Evolutionary conservation across 2,329 filamentous ascomycete genomes (phyloP).

Genomic region (Delphinella strobiligena): DNA sequence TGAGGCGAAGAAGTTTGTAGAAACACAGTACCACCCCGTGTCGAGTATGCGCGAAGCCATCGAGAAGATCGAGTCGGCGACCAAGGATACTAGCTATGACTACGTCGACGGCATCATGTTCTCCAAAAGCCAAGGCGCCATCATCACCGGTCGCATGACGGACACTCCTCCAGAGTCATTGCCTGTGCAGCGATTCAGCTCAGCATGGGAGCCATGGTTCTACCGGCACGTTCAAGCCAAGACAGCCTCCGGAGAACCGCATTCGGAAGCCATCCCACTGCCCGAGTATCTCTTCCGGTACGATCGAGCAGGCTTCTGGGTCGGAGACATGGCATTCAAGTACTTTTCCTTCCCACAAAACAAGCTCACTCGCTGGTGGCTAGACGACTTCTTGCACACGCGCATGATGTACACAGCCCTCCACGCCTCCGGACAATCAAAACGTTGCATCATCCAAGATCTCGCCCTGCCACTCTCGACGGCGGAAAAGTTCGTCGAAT

Average conservation of each 20-base stretch:
- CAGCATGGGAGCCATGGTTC: conserved; percentile 38
- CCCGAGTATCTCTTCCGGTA: conserved; percentile 60
- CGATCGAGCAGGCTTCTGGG: conserved; percentile 60
- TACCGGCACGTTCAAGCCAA: conserved; percentile 31
- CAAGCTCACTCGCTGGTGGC: conserved; percentile 45
- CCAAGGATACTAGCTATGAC: conserved; percentile 25
- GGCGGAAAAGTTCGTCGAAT: conserved; percentile 32
- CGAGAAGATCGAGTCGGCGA: conserved; percentile 25
- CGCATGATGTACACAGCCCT: conserved; percentile 54
- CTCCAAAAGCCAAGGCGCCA: conserved; percentile 27
- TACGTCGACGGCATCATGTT: conserved; percentile 42
- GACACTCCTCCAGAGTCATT: conserved; percentile 12
- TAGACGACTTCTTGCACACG: conserved; percentile 52
- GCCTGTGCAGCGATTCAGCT: conserved; percentile 24
- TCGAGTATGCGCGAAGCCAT: conserved; percentile 30
- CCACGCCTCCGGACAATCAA: conserved; percentile 48
- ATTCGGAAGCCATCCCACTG: conserved; percentile 46
- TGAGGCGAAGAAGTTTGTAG: conserved; percentile 35
- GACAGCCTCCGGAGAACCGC: conserved; percentile 10
- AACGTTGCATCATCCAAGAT: conserved; percentile 54
- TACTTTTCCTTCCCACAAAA: conserved; percentile 58
- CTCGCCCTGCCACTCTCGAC: conserved; percentile 36
- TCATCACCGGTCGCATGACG: conserved; percentile 33
- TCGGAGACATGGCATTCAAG: conserved; percentile 47
- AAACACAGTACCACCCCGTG: conserved; percentile 36